Base-by-base conservation (phyloP, 805 yeast genomes). In the Cyberlindnera japonica region DNA sequence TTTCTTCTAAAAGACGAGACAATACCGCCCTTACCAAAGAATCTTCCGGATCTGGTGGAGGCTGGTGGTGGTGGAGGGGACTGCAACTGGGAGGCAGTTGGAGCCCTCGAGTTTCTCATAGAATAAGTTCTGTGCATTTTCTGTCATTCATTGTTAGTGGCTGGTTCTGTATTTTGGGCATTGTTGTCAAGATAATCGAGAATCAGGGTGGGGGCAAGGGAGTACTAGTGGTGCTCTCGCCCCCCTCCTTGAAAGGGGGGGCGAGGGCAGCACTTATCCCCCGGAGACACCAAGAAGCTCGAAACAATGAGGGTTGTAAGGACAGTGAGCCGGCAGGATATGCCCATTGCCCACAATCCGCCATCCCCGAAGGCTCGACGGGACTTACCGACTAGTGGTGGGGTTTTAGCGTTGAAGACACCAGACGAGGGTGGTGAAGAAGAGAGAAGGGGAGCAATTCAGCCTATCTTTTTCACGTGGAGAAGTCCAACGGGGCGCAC, bases 91-190 rank as follows among this genome's bases (percentile, higher is more conserved):
- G 96, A 79, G 45, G 98, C 98, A 43, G 99, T 90, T 48, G 99
- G 99, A 28, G 97, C 98, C 68, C 96, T 85, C 41, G 83, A 66
- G 57, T 89, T 81, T 79, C 99, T 89, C 69, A 91, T 75, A 25
- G 99, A 91, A 71, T 93, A 93, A 37, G 99, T 91, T 82, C 97
- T 85, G 77, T 91, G 97, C 99, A 93, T 93, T n/a, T n/a, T n/a
- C 51, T 21, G 29, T 24, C 19, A 14, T n/a, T 11, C 19, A 36
- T 14, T 67, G 37, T 21, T 32, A 31, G 41, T 33, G 28, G n/a
- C 6, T 26, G 15, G 30, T 21, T 32, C 6, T 20, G n/a, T 28
- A 15, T 22, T 12, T 8, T 22, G 25, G 25, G 25, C 25, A 22
- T 6, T 12, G 28, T 25, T 25, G 28, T 25, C n/a, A n/a, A n/a